These are phyloP conservation scores for bread wheat (Triticum aestivum) DNA, from an alignment of 176 grass and related monocot genomes.

Conservation along the genomic window IWGSC_CS_RefSeq_v2.1 NC_057796.1:357705477-357705976, in stretches of 20 bases:
- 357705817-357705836: background rate
- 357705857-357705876: constrained; percentile 87
- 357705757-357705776: background rate
- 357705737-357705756: background rate
- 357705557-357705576: constrained; percentile 69
- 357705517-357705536: constrained; percentile 51
- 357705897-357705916: constrained; percentile 75
- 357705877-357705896: constrained; percentile 69
- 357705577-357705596: constrained; percentile 60
- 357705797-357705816: background rate
- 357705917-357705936: constrained; percentile 83
- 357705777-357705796: background rate
- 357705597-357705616: background rate
- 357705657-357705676: background rate
- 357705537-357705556: constrained; percentile 91
- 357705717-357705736: background rate
- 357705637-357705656: background rate
- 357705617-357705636: constrained; percentile 11
- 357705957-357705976: background rate
- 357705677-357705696: background rate
- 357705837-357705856: constrained; percentile 63
- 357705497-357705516: constrained; percentile 6
- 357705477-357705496: background rate
- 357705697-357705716: background rate
- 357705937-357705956: constrained; percentile 7